These are phyloP conservation scores for Penicillium longicatenatum DNA, from an alignment of 495 filamentous ascomycete genomes.

Conservation along the genomic window DNA sequence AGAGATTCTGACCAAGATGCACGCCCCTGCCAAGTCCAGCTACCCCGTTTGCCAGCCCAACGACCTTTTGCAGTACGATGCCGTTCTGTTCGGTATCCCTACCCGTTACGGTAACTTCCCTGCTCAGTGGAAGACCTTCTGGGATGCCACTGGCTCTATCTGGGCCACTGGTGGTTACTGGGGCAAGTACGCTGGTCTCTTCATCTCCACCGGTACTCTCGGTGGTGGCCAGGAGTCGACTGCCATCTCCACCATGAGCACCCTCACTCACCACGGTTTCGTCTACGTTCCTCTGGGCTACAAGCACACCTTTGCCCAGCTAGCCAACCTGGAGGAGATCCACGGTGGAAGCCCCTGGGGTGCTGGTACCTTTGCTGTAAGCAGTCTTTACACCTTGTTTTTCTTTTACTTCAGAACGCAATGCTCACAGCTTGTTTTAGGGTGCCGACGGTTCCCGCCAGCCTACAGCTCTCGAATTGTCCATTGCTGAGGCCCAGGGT, in stretches of 20 bases:
- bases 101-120: constrained; percentile 99
- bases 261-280: constrained; percentile 90
- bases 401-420: too few species aligned
- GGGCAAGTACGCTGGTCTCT: constrained; percentile 92
- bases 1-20: constrained; percentile 84
- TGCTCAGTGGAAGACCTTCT: constrained; percentile 92
- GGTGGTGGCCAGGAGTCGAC: constrained; percentile 97
- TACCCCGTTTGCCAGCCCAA: constrained; percentile 68
- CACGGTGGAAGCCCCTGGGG: constrained; percentile 92
- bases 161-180: constrained; percentile 73
- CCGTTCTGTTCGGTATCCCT: constrained; percentile 91
- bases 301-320: constrained; percentile 69
- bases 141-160: constrained; percentile 77
- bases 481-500: constrained; percentile 80
- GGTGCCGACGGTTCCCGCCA: constrained; percentile 76
- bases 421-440: constrained; percentile 24
- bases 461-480: constrained; percentile 72
- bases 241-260: constrained; percentile 78
- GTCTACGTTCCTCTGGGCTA: constrained; percentile 95
- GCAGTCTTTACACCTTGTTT: constrained; percentile 19
- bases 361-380: constrained; percentile 86
- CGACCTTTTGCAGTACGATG: constrained; percentile 78
- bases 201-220: constrained; percentile 77
- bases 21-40: constrained; percentile 77
- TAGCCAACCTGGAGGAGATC: constrained; percentile 72